These are phyloP conservation scores for Alternaria sp. DNA, from an alignment of 2,329 filamentous ascomycete species.

Conservation along the genomic window DNA sequence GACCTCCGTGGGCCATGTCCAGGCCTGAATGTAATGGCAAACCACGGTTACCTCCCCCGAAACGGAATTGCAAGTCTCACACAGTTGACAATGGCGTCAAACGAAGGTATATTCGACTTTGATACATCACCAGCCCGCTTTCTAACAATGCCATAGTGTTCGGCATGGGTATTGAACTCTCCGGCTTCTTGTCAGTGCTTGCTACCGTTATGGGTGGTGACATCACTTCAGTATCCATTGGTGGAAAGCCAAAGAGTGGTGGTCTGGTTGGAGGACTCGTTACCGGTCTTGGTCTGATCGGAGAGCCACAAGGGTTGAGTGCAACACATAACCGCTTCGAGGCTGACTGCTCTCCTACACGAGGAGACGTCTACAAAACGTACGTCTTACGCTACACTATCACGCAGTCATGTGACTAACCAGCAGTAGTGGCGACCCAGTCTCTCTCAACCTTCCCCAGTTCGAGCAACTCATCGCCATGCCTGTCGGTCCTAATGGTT, in stretches of 20 bases:
- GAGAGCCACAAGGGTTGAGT: conserved; percentile 22
- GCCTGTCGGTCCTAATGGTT: conserved; percentile 6
- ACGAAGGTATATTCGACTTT: background rate
- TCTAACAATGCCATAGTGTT: background rate
- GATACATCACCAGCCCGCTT: background rate
- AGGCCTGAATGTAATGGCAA: conserved; percentile 42
- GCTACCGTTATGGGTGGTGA: conserved; percentile 24
- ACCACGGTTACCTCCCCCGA: conserved; percentile 44
- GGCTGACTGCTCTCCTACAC: conserved; percentile 28
- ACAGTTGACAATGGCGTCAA: conserved; percentile 2
- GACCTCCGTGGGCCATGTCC: conserved; percentile 42
- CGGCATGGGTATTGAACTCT: conserved; percentile 23
- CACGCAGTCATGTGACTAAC: background rate
- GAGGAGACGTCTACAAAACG: conserved; percentile 14
- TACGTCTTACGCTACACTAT: background rate
- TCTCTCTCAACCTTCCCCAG: conserved; percentile 5
- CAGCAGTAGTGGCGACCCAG: conserved; percentile 4
- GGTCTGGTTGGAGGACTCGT: conserved; percentile 28
- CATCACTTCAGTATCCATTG: conserved; percentile 19
- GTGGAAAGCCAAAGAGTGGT: conserved; percentile 22
- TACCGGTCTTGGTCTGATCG: conserved; percentile 23
- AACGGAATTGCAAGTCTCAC: conserved; percentile 32
- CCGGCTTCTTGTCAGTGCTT: conserved; percentile 26
- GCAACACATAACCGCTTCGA: conserved; percentile 30
- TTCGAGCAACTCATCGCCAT: conserved; percentile 13